These are phyloP conservation scores for Arachnomyces sp. DNA, from an alignment of 2,329 filamentous ascomycete genomes.

Conservation along the genomic window DNA sequence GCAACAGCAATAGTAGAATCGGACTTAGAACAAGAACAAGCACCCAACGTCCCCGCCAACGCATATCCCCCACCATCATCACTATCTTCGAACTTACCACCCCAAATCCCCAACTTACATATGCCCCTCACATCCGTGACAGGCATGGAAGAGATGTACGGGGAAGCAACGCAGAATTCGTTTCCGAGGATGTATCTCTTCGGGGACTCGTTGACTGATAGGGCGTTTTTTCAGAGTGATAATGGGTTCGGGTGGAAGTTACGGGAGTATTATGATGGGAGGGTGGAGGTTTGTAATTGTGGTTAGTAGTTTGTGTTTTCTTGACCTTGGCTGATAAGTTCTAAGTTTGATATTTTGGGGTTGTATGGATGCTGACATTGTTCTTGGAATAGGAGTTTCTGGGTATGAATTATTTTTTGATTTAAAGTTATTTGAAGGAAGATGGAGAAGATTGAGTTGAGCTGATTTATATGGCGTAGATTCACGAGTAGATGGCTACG, in stretches of 20 bases:
- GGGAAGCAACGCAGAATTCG: slow-evolving; percentile 1
- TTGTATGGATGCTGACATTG: no score
- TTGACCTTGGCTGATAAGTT: no score
- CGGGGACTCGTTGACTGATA: slow-evolving; percentile 16
- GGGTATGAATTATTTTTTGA: slow-evolving; percentile 9
- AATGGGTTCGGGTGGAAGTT: slow-evolving; percentile 14
- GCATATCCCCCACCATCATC: no score
- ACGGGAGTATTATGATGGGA: slow-evolving; percentile 13
- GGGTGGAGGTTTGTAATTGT: slow-evolving; percentile 16
- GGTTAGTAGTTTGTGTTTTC: slow-evolving; percentile 6
- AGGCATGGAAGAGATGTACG: no score
- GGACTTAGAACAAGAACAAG: no score
- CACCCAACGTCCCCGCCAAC: no score
- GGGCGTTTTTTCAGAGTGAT: slow-evolving; percentile 10
- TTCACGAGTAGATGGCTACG: slow-evolving; percentile 11
- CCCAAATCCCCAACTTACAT: no score
- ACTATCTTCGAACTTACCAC: no score
- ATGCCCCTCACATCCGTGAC: no score
- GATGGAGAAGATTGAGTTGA: no score
- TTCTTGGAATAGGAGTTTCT: slow-evolving; percentile 10
- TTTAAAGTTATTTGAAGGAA: neutral
- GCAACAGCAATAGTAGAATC: no score
- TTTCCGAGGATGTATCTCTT: slow-evolving; percentile 17
- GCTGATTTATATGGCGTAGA: neutral
- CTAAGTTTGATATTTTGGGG: no score